These are phyloP conservation scores for Solidago caesia DNA, from an alignment of 129 eudicot genomes.

Conservation along the genomic window DNA sequence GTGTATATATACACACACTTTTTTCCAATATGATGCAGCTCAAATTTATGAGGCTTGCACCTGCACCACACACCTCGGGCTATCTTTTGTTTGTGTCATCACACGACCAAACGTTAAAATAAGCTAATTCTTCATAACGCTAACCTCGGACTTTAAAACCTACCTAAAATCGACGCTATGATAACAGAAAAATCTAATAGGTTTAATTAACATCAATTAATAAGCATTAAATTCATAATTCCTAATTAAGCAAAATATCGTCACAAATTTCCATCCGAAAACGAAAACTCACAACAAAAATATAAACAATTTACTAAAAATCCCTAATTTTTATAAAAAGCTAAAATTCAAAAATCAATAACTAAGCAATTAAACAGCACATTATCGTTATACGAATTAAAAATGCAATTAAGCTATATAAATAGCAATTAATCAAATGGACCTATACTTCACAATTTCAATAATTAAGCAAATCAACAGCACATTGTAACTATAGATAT, in stretches of 20 bases:
- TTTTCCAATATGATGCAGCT: too few relatives aligned
- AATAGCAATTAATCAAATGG: too few relatives aligned
- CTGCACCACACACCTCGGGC: too few relatives aligned
- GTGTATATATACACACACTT: too few relatives aligned
- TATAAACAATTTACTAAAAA: constrained; percentile 10
- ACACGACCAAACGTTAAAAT: not conserved
- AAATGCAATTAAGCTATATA: too few relatives aligned
- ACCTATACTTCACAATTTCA: not conserved
- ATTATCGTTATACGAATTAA: not conserved
- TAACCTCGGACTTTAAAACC: constrained; percentile 3
- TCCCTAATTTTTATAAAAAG: constrained; percentile 12
- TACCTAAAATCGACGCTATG: not conserved
- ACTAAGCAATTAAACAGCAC: constrained; percentile 11
- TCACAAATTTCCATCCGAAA: too few relatives aligned
- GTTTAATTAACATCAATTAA: constrained; percentile 3
- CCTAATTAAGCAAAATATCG: constrained; percentile 28
- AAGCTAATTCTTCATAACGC: not conserved
- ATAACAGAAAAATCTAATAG: constrained; percentile 15
- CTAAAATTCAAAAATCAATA: not conserved
- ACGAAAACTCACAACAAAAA: not conserved
- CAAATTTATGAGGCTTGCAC: too few relatives aligned
- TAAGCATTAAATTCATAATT: not conserved
- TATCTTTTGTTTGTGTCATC: not conserved
- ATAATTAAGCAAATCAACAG: constrained; percentile 12
- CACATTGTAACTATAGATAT: constrained; percentile 5